Evolutionary conservation across 805 yeast genomes (phyloP), one percentile per base, ranked within the genome.

Genomic region (Wickerhamiella sergipiensis): DNA sequence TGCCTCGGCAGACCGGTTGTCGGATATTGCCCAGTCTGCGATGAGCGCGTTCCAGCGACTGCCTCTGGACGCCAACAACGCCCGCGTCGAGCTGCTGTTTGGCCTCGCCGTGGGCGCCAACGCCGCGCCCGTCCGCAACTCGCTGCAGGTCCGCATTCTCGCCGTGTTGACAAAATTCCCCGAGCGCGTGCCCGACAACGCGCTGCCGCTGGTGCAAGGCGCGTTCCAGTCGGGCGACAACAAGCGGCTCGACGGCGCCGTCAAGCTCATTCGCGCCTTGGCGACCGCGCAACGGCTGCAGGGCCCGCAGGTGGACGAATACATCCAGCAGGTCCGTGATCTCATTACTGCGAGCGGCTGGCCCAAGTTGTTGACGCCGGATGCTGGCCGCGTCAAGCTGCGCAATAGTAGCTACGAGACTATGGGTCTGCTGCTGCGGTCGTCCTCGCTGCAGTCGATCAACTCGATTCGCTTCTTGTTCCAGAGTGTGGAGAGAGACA

Each of bases 261-360:
- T 86, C 3, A 71, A 73, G 43, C 83, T 85, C 60, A 75, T 85
- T 19, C 77, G 79, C 54, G 81, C 85, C 77, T 76, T 79, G 2
- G 69, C 76, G 2, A 64, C 61, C 48, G 58, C 53, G 13, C 53
- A 61, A 4, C 29, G 3, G 67, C 76, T 38, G 44, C 59, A 44
- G 45, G 40, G 40, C 2, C 40, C 40, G 2, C 54, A 23, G 31
- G 56, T 40, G 48, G 48, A 33, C 1, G 53, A 50, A 6, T 49
- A 58, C 38, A 55, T 53, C n/a, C 19, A 43, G 10, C 45, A 50
- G 18, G 33, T 59, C 5, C 50, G 45, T 18, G 55, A 52, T 23
- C 58, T 59, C 56, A 65, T 67, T 40, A 46, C 38, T 15, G 54
- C 53, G 18, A 55, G 59, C 17, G 71, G 69, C 17, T 66, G 68